Conservation (phyloP, 768 basidiomycete species). For the Tremella fuciformis region DNA sequence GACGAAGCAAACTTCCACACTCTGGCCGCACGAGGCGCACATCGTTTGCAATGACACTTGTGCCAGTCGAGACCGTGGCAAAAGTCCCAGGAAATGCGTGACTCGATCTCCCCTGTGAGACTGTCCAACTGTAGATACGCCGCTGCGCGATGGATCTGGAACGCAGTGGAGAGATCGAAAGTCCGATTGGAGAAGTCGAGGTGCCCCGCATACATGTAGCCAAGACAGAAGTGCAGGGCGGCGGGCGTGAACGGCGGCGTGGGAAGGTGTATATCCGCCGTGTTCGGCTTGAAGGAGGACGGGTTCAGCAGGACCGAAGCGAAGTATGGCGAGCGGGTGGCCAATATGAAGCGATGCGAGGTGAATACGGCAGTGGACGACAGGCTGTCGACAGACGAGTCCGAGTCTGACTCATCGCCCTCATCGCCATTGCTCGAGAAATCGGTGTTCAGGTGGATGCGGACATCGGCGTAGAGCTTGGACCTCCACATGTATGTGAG, state of each 20-base stretch:
- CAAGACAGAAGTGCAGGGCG: conserved; percentile 87
- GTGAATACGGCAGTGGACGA: conserved; percentile 76
- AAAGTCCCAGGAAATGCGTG: conserved; percentile 81
- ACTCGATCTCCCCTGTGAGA: conserved; percentile 75
- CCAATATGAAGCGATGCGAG: conserved; percentile 87
- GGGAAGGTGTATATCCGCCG: conserved; percentile 62
- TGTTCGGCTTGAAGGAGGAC: conserved; percentile 56
- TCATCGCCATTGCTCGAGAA: background rate
- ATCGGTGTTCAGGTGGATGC: conserved; percentile 61
- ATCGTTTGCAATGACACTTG: conserved; percentile 79
- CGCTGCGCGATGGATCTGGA: conserved; percentile 80
- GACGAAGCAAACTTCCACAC: conserved; percentile 75
- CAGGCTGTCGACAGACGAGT: conserved; percentile 24
- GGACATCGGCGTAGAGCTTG: conserved; percentile 86
- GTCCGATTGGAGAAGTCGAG: conserved; percentile 87
- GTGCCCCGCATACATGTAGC: conserved; percentile 92
- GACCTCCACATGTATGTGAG: conserved; percentile 96
- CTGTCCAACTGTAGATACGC: conserved; percentile 71
- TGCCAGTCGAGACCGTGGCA: conserved; percentile 85
- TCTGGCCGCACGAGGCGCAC: conserved; percentile 72
- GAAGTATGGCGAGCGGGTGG: conserved; percentile 86
- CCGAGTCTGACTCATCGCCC: conserved; percentile 19
- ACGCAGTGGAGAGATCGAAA: conserved; percentile 87
- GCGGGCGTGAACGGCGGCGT: conserved; percentile 94
- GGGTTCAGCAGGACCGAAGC: conserved; percentile 66